Conservation (phyloP, 805 yeast species). For the Wickerhamiella shivajii region DNA sequence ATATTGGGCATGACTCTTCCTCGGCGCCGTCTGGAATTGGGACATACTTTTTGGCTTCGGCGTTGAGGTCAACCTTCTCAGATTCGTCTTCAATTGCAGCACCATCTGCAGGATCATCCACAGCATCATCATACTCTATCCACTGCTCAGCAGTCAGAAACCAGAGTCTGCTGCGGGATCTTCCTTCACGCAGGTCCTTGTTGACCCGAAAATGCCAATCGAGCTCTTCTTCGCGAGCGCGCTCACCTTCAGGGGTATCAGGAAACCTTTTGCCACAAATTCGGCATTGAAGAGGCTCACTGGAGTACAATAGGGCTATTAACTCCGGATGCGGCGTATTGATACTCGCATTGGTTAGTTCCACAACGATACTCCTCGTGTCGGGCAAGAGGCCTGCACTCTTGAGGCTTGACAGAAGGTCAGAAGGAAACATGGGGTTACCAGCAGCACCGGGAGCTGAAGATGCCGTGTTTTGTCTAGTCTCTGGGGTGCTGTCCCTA, state of each 20-base stretch:
- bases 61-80: constrained; percentile 21
- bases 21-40: constrained; percentile 50
- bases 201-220: constrained; percentile 96
- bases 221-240: constrained; percentile 48
- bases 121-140: constrained; percentile 63
- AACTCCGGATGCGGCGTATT: constrained; percentile 23
- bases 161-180: constrained; percentile 65
- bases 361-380: constrained; percentile 15
- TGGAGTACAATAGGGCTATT: constrained; percentile 34
- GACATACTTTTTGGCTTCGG: constrained; percentile 33
- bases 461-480: too few species aligned
- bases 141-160: constrained; percentile 59
- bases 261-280: constrained; percentile 81
- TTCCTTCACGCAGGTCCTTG: constrained; percentile 46
- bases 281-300: constrained; percentile 66
- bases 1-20: constrained; percentile 51
- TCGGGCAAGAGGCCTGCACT: constrained; percentile 1
- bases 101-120: constrained; percentile 22
- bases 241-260: constrained; percentile 39
- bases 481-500: too few species aligned
- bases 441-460: too few species aligned
- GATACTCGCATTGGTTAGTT: constrained; percentile 22
- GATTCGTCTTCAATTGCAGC: constrained; percentile 12
- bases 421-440: not conserved
- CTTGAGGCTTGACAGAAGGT: not conserved